These are phyloP conservation scores for Cercospora sp. DNA, from an alignment of 2,329 filamentous ascomycete species.

Conservation along the genomic window DNA sequence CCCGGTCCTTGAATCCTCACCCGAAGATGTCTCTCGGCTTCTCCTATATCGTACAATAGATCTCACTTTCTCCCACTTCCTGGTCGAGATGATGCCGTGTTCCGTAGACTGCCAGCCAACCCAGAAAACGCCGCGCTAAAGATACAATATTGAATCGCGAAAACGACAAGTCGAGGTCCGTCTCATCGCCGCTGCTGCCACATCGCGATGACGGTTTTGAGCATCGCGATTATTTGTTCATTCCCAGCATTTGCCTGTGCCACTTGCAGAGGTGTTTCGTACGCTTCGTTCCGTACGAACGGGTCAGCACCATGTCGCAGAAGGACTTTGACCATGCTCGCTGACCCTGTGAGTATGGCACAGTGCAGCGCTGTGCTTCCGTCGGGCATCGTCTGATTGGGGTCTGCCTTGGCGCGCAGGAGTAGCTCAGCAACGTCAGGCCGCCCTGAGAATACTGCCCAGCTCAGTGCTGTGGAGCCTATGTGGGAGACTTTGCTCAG, in stretches of 20 bases:
- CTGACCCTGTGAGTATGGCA: constrained; percentile 31
- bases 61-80: neutral
- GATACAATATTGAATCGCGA: constrained; percentile 4
- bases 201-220: constrained; percentile 21
- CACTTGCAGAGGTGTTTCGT: constrained; percentile 32
- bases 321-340: constrained; percentile 31
- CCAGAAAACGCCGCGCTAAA: constrained; percentile 18
- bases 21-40: neutral
- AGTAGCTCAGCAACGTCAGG: constrained; percentile 31
- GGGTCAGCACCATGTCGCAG: constrained; percentile 33
- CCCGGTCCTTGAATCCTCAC: neutral
- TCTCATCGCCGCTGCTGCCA: constrained; percentile 3
- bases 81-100: neutral
- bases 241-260: constrained; percentile 25
- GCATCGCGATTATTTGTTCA: constrained; percentile 19
- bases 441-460: constrained; percentile 34
- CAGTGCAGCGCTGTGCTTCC: constrained; percentile 37
- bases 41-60: constrained; percentile 10
- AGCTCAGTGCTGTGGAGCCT: constrained; percentile 34
- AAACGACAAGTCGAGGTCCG: neutral
- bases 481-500: constrained; percentile 34
- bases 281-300: constrained; percentile 29
- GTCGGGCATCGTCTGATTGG: constrained; percentile 32
- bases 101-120: neutral
- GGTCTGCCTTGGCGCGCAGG: constrained; percentile 33